Conservation (phyloP, 78 protist species). For the Protostelium mycophagum region DNA sequence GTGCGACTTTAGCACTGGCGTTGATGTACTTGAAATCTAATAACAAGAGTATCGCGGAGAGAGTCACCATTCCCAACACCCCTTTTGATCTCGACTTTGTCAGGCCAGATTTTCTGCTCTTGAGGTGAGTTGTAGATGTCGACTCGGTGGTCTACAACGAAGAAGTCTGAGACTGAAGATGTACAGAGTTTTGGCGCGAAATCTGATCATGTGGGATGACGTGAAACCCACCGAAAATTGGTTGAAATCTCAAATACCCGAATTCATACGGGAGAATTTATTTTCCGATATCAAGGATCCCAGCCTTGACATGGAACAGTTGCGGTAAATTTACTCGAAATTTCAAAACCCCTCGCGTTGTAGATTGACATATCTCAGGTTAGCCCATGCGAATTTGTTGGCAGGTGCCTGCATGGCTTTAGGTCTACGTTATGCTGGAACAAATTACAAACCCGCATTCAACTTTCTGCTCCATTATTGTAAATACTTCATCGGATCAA, state of each 20-base stretch:
- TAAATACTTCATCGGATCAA: background rate
- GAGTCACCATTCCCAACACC: conserved; percentile 68
- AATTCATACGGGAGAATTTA: background rate
- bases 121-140: conserved; percentile 53
- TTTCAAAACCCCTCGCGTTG: background rate
- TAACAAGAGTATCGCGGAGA: conserved; percentile 44
- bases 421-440: conserved; percentile 64
- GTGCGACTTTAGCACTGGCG: conserved; percentile 82
- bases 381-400: conserved; percentile 29
- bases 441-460: background rate
- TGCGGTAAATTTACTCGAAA: background rate
- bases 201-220: conserved; percentile 48
- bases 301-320: background rate
- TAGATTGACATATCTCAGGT: conserved; percentile 16
- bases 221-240: conserved; percentile 35
- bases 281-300: background rate
- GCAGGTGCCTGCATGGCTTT: conserved; percentile 78
- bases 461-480: background rate
- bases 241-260: conserved; percentile 26
- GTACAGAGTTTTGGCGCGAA: conserved; percentile 22
- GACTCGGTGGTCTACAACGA: no score
- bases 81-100: conserved; percentile 48
- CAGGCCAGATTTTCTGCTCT: conserved; percentile 70
- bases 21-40: conserved; percentile 70
- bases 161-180: background rate